These are phyloP conservation scores for Coffea humblotiana DNA, from an alignment of 305 asterid genomes.

Conservation along the genomic window DNA sequence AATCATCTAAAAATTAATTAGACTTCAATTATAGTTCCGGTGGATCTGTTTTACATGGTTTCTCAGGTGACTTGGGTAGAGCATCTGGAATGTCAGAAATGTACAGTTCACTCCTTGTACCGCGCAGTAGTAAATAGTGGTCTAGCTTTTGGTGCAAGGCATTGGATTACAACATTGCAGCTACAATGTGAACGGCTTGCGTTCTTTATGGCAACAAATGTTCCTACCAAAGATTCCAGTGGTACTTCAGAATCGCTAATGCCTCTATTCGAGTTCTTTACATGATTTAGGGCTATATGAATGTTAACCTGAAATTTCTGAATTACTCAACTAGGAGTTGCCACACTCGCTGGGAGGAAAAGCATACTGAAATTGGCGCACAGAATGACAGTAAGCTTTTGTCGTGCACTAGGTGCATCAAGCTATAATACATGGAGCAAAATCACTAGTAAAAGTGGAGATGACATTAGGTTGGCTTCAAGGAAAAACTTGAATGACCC, in stretches of 20 bases:
- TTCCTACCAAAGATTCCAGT: slow-evolving; percentile 74
- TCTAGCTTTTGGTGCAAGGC: slow-evolving; percentile 86
- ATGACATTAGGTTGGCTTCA: slow-evolving; percentile 61
- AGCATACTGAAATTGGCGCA: slow-evolving; percentile 74
- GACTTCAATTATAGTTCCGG: not conserved
- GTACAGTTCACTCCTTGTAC: slow-evolving; percentile 53
- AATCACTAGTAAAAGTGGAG: slow-evolving; percentile 58
- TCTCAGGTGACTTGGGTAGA: slow-evolving; percentile 93
- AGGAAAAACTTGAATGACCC: slow-evolving; percentile 65
- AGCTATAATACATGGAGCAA: slow-evolving; percentile 78
- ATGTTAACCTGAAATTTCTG: slow-evolving; percentile 10
- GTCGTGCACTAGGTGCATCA: slow-evolving; percentile 66
- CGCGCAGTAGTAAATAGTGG: slow-evolving; percentile 71
- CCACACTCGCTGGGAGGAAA: slow-evolving; percentile 80
- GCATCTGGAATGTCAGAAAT: slow-evolving; percentile 72
- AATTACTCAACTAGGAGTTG: slow-evolving; percentile 48
- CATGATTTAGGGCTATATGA: not conserved
- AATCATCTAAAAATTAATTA: not conserved
- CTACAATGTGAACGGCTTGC: slow-evolving; percentile 75
- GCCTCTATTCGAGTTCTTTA: not conserved
- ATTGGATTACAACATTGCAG: slow-evolving; percentile 75
- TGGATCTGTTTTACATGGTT: not conserved
- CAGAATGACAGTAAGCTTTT: slow-evolving; percentile 68
- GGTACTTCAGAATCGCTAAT: slow-evolving; percentile 37
- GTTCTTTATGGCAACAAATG: slow-evolving; percentile 80